Evolutionary conservation across 202 grass and related monocot genomes (phyloP), one percentile per base, ranked within the genome.

Genomic region (Zoysia matrella): DNA sequence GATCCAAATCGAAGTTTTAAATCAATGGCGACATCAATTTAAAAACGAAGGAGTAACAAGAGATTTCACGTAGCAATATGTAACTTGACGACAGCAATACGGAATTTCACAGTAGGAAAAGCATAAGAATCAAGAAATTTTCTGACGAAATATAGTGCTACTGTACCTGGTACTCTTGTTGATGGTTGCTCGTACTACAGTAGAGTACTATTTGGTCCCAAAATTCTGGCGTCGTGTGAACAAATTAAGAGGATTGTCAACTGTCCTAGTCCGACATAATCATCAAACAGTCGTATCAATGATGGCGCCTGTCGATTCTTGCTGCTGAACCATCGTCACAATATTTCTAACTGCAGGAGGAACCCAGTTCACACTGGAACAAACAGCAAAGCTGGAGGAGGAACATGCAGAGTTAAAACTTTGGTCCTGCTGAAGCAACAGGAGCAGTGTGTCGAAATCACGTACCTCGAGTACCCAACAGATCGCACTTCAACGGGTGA

Each of bases 321-420:
- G 22, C n/a, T 47, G 52, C 56, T 84, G 55, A 57, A 47, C 1
- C 13, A 61, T 4, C 11, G 51, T 43, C 52, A 56, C 12, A 66
- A 15, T 16, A 18, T 57, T 11, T 40, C 52, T 13, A 74, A 46
- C 48, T 88, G 79, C 69, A 91, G 71, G 68, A 69, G 82, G 60
- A 82, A 53, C 11, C 69, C 82, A 15, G 41, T 58, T 1, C 46
- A 71, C 54, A 71, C 8, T 43, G 7, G 22, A 15, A 13, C 52
- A 4, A 49, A 8, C 60, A 56, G 41, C 66, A 86, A 2, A 8
- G 74, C 64, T 76, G 85, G 12, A 88, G 87, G 47, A 86, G 79
- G 60, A 89, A 8, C 61, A 84, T 8, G 22, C 22, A 22, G 22
- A 50, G 48, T 8, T 50, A 0, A 47, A 3, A 47, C 0, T 47